These are phyloP conservation scores for Elsinoe perseae DNA, from an alignment of 2,329 filamentous ascomycete species.

Conservation along the genomic window DNA sequence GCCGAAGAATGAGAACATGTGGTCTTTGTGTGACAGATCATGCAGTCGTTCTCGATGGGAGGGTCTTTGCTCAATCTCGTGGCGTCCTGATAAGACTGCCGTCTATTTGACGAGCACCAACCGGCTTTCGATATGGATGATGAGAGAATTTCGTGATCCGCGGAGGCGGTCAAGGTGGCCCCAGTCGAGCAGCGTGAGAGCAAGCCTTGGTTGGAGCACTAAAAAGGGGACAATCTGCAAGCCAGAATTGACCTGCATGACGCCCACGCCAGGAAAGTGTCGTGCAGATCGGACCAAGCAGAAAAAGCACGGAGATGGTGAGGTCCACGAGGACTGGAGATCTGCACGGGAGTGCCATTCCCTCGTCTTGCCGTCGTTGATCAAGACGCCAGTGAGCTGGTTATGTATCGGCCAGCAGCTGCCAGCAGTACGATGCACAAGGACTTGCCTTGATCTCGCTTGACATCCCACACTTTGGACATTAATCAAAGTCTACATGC, in stretches of 20 bases:
- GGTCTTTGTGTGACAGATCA: no score
- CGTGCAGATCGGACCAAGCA: slow-evolving; percentile 10
- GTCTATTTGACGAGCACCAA: background rate
- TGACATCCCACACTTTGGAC: background rate
- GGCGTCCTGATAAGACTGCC: no score
- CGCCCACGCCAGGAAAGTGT: background rate
- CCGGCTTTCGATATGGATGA: background rate
- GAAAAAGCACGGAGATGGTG: background rate
- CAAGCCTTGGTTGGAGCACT: slow-evolving; percentile 2
- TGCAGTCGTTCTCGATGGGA: no score
- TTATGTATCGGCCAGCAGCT: no score
- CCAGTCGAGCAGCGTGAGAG: background rate
- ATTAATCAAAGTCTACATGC: background rate
- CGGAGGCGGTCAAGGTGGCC: background rate
- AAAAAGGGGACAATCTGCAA: slow-evolving; percentile 1
- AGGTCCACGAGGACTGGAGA: background rate
- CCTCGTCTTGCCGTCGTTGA: background rate
- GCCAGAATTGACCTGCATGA: background rate
- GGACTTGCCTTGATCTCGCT: background rate
- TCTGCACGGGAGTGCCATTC: slow-evolving; percentile 12
- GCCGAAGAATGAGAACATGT: no score
- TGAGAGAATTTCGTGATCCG: background rate
- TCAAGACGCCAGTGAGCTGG: slow-evolving; percentile 8
- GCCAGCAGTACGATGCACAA: background rate
- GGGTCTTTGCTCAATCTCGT: no score